Percentiles rank a stretch among this genome's conserved stretches.
Conservation (phyloP, 352 stramenopile species). For the Poterioochromonas sp. region DNA sequence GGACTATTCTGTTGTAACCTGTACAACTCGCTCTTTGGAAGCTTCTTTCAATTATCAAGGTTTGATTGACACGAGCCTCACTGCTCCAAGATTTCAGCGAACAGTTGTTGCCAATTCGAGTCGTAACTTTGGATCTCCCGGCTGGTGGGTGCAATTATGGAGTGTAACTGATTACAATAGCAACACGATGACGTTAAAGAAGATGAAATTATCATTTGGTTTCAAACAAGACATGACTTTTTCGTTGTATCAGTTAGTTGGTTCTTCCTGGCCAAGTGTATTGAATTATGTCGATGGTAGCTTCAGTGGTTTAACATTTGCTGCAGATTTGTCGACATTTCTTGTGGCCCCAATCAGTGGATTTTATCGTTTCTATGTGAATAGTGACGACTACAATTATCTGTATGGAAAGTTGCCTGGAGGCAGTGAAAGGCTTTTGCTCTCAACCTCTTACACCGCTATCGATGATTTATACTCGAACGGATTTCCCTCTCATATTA, state of each 20-base stretch:
- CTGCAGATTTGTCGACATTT: background rate
- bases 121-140: background rate
- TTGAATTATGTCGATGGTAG: background rate
- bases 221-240: background rate
- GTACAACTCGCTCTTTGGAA: background rate
- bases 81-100: background rate
- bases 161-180: background rate
- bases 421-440: background rate
- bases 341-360: background rate
- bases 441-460: background rate
- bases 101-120: background rate
- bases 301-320: background rate
- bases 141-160: constrained; percentile 25
- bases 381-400: background rate
- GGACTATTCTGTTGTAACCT: background rate
- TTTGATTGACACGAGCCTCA: background rate
- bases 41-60: background rate
- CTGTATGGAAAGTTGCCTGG: background rate
- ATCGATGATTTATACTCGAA: background rate
- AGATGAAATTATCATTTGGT: background rate
- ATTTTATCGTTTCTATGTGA: background rate
- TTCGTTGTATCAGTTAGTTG: background rate
- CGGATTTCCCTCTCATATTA: too few species aligned
- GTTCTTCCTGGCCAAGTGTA: background rate
- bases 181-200: background rate